These are phyloP conservation scores for Phytophthora hybrid DNA, from an alignment of 352 stramenopile genomes.

Conservation along the genomic window DNA sequence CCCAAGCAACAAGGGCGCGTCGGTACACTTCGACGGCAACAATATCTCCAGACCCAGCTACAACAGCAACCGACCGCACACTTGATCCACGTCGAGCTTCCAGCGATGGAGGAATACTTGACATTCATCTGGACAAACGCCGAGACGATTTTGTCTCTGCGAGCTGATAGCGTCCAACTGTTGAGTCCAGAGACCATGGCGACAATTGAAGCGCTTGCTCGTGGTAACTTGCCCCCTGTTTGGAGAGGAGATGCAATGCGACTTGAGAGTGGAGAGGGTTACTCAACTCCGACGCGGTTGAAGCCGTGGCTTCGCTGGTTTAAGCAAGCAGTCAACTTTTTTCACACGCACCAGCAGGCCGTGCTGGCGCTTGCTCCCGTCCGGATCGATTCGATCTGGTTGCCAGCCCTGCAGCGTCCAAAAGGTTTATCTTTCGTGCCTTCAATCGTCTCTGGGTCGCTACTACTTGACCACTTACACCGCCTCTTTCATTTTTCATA, in stretches of 20 bases:
- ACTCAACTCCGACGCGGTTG: slow-evolving; percentile 36
- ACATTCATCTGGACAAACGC: slow-evolving; percentile 49
- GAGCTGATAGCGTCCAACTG: slow-evolving; percentile 23
- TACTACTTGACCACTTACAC: not conserved
- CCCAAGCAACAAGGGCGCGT: slow-evolving; percentile 8
- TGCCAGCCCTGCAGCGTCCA: slow-evolving; percentile 52
- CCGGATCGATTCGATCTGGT: slow-evolving; percentile 37
- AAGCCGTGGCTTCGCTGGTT: slow-evolving; percentile 43
- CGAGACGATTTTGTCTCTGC: slow-evolving; percentile 49
- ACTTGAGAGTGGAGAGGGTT: slow-evolving; percentile 22
- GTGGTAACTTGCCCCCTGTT: slow-evolving; percentile 18
- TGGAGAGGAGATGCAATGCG: slow-evolving; percentile 18
- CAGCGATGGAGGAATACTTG: slow-evolving; percentile 59
- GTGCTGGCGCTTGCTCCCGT: slow-evolving; percentile 16
- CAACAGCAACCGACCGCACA: slow-evolving; percentile 46
- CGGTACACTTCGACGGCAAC: slow-evolving; percentile 17
- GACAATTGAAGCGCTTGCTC: slow-evolving; percentile 30
- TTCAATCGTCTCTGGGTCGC: not conserved
- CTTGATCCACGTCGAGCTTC: slow-evolving; percentile 54
- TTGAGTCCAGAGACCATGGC: slow-evolving; percentile 21
- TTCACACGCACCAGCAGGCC: slow-evolving; percentile 37
- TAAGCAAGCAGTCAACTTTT: slow-evolving; percentile 41
- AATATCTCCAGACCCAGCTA: slow-evolving; percentile 28
- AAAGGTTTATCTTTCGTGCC: slow-evolving; percentile 43
- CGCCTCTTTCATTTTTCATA: slow-evolving; percentile 12